These are phyloP conservation scores for Apiotrichum sp. DNA, from an alignment of 1,284 basidiomycete genomes.

Conservation along the genomic window DNA sequence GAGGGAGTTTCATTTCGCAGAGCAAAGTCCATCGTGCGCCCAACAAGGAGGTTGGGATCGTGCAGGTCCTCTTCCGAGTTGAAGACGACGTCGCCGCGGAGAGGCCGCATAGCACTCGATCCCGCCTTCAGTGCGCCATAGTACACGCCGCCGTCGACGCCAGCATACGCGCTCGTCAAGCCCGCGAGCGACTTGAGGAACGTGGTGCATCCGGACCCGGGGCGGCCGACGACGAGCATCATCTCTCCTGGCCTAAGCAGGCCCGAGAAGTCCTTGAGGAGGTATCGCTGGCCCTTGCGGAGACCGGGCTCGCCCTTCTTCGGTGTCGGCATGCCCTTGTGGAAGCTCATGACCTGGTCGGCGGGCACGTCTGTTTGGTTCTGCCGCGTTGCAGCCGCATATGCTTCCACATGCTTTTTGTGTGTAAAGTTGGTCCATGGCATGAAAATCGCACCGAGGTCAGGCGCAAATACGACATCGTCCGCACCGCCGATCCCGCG, in stretches of 20 bases:
- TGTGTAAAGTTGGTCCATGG: constrained; percentile 25
- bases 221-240: constrained; percentile 45
- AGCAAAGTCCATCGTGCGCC: constrained; percentile 42
- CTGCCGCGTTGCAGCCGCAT: constrained; percentile 1
- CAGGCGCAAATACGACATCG: constrained; percentile 28
- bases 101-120: constrained; percentile 7
- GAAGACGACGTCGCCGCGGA: constrained; percentile 23
- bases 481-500: constrained; percentile 29
- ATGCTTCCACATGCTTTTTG: constrained; percentile 24
- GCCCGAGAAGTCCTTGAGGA: constrained; percentile 36
- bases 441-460: constrained; percentile 27
- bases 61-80: constrained; percentile 43
- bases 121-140: constrained; percentile 41
- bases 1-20: constrained; percentile 35
- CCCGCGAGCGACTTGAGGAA: constrained; percentile 49
- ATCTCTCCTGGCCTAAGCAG: constrained; percentile 41
- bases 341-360: too few species aligned
- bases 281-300: constrained; percentile 36
- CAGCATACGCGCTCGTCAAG: constrained; percentile 44
- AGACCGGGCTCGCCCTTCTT: constrained; percentile 28
- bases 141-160: constrained; percentile 46
- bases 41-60: constrained; percentile 40
- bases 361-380: constrained; percentile 10
- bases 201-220: constrained; percentile 49
- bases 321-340: neutral